Evolutionary conservation across 2,329 filamentous ascomycete genomes (phyloP).

Genomic region (Microascus cirrosus): DNA sequence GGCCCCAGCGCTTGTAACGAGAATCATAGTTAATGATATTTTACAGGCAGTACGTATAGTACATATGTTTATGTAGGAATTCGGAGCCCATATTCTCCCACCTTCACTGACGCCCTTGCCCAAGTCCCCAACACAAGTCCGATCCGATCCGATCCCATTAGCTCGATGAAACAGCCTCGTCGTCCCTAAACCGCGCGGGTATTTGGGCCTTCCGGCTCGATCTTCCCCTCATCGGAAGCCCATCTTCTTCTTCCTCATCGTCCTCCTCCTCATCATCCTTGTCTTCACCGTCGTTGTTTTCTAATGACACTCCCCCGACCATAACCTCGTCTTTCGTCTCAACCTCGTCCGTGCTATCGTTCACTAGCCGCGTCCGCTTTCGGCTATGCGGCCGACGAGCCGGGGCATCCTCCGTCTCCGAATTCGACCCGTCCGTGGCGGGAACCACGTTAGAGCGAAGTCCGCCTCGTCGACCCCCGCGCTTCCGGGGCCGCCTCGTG

Average conservation of each 20-base stretch:
- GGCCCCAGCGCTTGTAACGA: no score
- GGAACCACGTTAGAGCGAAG: neutral
- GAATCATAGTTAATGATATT: neutral
- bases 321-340: neutral
- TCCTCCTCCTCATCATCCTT: neutral
- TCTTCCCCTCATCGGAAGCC: neutral
- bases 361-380: conserved; percentile 9
- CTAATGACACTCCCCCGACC: neutral
- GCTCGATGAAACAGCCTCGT: neutral
- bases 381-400: conserved; percentile 23
- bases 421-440: neutral
- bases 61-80: neutral
- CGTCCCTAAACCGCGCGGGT: conserved; percentile 1
- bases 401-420: conserved; percentile 20
- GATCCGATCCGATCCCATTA: neutral
- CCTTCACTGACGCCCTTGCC: neutral
- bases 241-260: neutral
- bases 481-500: neutral
- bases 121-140: neutral
- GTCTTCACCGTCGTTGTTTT: neutral
- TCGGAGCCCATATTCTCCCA: neutral
- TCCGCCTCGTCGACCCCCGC: neutral
- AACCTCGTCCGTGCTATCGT: neutral
- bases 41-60: neutral
- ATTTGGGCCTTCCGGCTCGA: neutral